These are phyloP conservation scores for Volvariella volvacea DNA, from an alignment of 1,284 basidiomycete species.

Conservation along the genomic window DNA sequence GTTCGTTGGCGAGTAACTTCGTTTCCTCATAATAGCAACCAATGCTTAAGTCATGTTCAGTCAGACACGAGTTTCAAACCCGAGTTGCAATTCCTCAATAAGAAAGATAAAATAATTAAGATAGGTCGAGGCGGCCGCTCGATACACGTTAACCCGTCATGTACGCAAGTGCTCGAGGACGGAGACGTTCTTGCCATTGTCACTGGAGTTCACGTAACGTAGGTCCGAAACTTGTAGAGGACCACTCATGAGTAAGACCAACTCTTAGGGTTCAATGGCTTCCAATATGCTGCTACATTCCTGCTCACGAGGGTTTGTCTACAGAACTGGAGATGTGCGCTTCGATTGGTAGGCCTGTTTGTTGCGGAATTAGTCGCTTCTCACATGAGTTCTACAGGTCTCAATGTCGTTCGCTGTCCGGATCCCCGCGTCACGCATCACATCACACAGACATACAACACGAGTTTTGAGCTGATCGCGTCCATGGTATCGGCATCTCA, in stretches of 20 bases:
- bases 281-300: constrained; percentile 42
- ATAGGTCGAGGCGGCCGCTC: constrained; percentile 26
- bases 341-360: constrained; percentile 37
- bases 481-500: constrained; percentile 50
- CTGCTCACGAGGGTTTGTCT: constrained; percentile 19
- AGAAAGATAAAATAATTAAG: constrained; percentile 35
- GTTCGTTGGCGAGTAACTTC: constrained; percentile 43
- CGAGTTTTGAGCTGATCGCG: constrained; percentile 40
- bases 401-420: constrained; percentile 41
- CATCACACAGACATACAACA: constrained; percentile 40
- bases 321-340: constrained; percentile 39
- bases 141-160: constrained; percentile 21
- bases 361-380: background rate
- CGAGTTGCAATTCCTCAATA: constrained; percentile 37
- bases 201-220: constrained; percentile 37
- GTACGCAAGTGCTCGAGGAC: constrained; percentile 31
- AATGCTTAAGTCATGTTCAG: constrained; percentile 19
- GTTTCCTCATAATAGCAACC: constrained; percentile 3
- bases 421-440: constrained; percentile 52
- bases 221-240: constrained; percentile 13
- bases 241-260: constrained; percentile 2
- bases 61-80: constrained; percentile 31
- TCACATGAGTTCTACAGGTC: constrained; percentile 29
- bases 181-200: constrained; percentile 47
- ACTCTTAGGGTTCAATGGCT: constrained; percentile 45